phyloP scores from a whole-genome alignment of 1,284 basidiomycete genomes.

The Tilletia indica region DNA sequence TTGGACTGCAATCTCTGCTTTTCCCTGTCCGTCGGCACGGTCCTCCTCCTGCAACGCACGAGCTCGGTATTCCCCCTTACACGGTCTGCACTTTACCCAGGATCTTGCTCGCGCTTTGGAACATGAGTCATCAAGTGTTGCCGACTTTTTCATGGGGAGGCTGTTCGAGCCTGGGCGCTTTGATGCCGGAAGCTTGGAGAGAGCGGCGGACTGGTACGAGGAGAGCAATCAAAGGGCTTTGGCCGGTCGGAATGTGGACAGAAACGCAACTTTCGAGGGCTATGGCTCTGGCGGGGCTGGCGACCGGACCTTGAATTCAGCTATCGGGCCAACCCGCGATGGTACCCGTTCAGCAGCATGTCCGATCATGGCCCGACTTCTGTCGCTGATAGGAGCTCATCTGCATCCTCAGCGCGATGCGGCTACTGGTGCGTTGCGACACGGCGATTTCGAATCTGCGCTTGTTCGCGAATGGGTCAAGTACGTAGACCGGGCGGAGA shows the following conservation, averaged over 20 bases:
- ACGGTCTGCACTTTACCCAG: slow-evolving; percentile 42
- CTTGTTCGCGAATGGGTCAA: slow-evolving; percentile 44
- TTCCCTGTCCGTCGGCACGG: slow-evolving; percentile 27
- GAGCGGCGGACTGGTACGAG: slow-evolving; percentile 8
- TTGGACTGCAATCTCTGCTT: not conserved
- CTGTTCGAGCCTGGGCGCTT: slow-evolving; percentile 47
- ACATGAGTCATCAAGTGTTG: slow-evolving; percentile 27
- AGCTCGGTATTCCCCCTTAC: slow-evolving; percentile 34
- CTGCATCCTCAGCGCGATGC: slow-evolving; percentile 36
- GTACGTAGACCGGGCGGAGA: slow-evolving; percentile 44
- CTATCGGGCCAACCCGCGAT: not conserved
- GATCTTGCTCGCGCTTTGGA: slow-evolving; percentile 32
- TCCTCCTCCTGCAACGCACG: slow-evolving; percentile 23
- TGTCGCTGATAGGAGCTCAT: slow-evolving; percentile 27
- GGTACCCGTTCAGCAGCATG: not conserved
- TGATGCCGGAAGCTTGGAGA: not conserved
- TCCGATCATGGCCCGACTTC: not conserved
- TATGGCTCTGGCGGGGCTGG: not conserved
- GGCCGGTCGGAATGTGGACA: not conserved
- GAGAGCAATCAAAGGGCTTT: not conserved
- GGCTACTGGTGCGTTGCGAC: slow-evolving; percentile 30
- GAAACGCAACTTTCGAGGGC: too few relatives aligned
- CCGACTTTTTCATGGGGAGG: slow-evolving; percentile 41
- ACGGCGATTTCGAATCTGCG: slow-evolving; percentile 34
- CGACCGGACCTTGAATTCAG: not conserved